Percentiles rank a stretch among this genome's conserved stretches.
Conservation (phyloP, 2,329 filamentous ascomycete genomes). For the Lasiodiplodia gonubiensis region DNA sequence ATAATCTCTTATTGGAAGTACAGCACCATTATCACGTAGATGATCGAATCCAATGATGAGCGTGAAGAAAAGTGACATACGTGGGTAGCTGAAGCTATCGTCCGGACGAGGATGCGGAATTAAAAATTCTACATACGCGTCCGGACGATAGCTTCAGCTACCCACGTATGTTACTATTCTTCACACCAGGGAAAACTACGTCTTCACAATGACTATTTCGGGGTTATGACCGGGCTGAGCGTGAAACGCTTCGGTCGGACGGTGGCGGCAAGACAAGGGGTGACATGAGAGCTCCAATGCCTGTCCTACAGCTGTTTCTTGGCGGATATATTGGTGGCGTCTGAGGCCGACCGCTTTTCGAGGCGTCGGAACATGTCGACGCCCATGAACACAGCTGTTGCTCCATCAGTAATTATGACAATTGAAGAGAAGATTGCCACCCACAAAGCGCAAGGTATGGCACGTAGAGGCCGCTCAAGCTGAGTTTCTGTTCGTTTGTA, state of each 20-base stretch:
- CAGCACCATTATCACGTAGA: too few relatives aligned
- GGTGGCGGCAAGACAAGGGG: neutral
- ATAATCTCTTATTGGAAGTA: too few relatives aligned
- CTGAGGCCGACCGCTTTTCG: neutral
- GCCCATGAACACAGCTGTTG: conserved; percentile 25
- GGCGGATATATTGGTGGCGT: neutral
- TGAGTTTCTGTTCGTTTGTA: conserved; percentile 38
- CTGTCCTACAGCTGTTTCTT: conserved; percentile 14
- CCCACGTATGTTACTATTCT: too few relatives aligned
- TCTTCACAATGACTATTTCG: too few relatives aligned
- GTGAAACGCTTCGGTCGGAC: neutral
- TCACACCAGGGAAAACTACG: too few relatives aligned
- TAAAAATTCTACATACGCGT: too few relatives aligned
- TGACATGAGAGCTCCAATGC: neutral
- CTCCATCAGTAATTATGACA: neutral
- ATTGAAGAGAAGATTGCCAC: neutral
- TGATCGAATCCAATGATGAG: too few relatives aligned
- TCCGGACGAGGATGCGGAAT: too few relatives aligned
- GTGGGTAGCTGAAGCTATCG: too few relatives aligned
- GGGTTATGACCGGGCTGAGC: too few relatives aligned
- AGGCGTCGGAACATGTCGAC: conserved; percentile 26
- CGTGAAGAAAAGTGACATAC: too few relatives aligned
- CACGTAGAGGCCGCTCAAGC: conserved; percentile 46
- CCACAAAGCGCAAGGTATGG: conserved; percentile 39
- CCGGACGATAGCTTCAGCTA: too few relatives aligned